Evolutionary conservation across 495 filamentous ascomycete species (phyloP), one percentile per base, ranked within the genome.

Genomic region (Penicillium daleae): DNA sequence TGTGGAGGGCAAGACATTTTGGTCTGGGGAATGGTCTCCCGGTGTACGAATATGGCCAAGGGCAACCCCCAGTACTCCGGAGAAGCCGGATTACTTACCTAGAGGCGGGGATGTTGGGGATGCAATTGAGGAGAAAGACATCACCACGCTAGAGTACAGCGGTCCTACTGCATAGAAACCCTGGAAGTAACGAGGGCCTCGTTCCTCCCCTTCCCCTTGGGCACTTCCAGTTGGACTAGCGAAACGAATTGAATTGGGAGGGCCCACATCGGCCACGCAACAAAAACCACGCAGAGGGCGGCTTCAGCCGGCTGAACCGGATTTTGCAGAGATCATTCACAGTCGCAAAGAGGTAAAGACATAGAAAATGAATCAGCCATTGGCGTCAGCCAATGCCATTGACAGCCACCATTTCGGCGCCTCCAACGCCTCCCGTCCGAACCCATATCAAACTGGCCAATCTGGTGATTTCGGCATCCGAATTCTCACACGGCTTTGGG

Each of bases 1-100:
- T n/a, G 27, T n/a, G n/a, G 27, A 48, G 56, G 56, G 56, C 4
- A 7, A 35, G 8, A 27, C 37, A 37, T 4, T 46, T 4, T 29
- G 27, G 51, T 63, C 64, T 62, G 64, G 64, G 64, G 64, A 66
- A 60, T 48, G 27, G 26, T 9, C 22, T 66, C 49, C 52, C 64
- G 64, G 64, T 66, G 60, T 62, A 50, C 60, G 37, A 56, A 63
- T 56, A 22, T 17, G 64, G 62, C n/a, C 22, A 31, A 48, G 13
- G 33, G 32, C 46, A 49, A 40, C 1, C 31, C 42, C 60, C n/a
- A 42, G 39, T n/a, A 17, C 56, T 64, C 62, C 62, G 62, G 56
- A 63, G 54, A 52, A 39, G 24, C 40, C 24, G 37, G 24, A 6
- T 40, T 19, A 46, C 29, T 6, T 21, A 46, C n/a, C 42, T 49